Evolutionary conservation across 306 rosid species (phyloP).

Genomic region (Pterocarpus macrocarpus): DNA sequence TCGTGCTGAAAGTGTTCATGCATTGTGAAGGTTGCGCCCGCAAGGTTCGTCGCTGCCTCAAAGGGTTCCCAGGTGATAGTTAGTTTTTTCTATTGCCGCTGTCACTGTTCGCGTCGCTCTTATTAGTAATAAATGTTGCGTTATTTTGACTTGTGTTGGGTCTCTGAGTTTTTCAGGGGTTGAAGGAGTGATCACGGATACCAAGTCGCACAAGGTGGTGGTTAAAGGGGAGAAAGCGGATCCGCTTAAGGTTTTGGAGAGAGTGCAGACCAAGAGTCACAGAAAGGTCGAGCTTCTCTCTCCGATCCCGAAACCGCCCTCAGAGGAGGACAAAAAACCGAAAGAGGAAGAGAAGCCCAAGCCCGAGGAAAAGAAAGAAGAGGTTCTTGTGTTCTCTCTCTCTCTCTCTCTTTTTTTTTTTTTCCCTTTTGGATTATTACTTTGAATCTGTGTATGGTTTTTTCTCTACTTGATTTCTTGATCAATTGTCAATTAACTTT

Average conservation of each 20-base stretch:
- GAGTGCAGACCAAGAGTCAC: constrained; percentile 82
- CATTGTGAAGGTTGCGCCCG: constrained; percentile 98
- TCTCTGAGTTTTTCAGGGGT: constrained; percentile 58
- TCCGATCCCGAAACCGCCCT: constrained; percentile 70
- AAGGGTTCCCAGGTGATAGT: constrained; percentile 68
- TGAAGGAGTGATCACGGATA: constrained; percentile 74
- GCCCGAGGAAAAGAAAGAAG: constrained; percentile 71
- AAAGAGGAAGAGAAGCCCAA: constrained; percentile 63
- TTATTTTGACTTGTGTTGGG: no score
- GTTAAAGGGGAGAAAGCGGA: constrained; percentile 91
- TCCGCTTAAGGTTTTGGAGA: constrained; percentile 75
- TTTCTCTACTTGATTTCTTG: background rate
- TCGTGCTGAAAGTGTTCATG: constrained; percentile 83
- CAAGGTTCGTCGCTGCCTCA: constrained; percentile 81
- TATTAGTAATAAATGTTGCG: background rate
- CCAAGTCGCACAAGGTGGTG: constrained; percentile 66
- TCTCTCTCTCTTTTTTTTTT: background rate
- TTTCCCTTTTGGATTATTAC: background rate
- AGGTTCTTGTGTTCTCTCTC: constrained; percentile 52
- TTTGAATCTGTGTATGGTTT: no score
- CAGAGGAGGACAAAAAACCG: constrained; percentile 59
- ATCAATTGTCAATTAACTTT: background rate
- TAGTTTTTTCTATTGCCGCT: background rate
- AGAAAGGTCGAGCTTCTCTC: constrained; percentile 82
- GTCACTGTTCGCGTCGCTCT: background rate